A percentile compares a stretch with the other conserved stretches of the same genome.
Conservation (phyloP, 305 asterid genomes). For the Stenogyne calaminthoides region DNA sequence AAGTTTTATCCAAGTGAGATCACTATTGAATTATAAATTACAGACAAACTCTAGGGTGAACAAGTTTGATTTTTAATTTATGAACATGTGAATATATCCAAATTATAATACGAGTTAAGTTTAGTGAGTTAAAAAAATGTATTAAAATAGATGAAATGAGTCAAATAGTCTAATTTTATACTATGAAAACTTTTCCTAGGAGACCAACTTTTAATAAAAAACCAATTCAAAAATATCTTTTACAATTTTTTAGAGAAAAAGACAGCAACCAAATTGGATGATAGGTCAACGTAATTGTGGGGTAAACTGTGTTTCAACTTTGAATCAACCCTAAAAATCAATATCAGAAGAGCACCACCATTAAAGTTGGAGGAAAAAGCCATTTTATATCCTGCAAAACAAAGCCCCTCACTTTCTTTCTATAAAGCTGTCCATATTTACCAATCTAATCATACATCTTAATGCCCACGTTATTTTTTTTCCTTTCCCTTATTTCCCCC, state of each 20-base stretch:
- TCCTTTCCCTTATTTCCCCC: constrained; percentile 2
- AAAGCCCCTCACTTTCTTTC: constrained; percentile 17
- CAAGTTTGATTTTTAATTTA: too few species aligned
- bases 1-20: neutral
- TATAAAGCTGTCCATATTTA: neutral
- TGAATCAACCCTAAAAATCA: constrained; percentile 1
- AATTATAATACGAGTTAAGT: too few species aligned
- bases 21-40: too few species aligned
- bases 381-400: constrained; percentile 12
- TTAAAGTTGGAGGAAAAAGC: neutral
- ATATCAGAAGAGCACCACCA: constrained; percentile 13
- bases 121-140: too few species aligned
- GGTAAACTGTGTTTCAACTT: neutral
- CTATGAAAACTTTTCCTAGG: too few species aligned
- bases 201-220: too few species aligned
- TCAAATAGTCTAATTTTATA: too few species aligned
- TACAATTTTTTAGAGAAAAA: neutral
- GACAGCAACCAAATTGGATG: neutral
- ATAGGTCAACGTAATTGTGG: constrained; percentile 28
- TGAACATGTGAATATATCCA: too few species aligned
- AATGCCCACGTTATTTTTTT: neutral
- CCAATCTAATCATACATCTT: neutral
- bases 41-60: too few species aligned
- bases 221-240: too few species aligned
- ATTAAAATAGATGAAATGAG: too few species aligned